Evolutionary conservation across 2,329 filamentous ascomycete species (phyloP), one percentile per base, ranked within the genome.

Genomic region (Calonectria pauciramosa): DNA sequence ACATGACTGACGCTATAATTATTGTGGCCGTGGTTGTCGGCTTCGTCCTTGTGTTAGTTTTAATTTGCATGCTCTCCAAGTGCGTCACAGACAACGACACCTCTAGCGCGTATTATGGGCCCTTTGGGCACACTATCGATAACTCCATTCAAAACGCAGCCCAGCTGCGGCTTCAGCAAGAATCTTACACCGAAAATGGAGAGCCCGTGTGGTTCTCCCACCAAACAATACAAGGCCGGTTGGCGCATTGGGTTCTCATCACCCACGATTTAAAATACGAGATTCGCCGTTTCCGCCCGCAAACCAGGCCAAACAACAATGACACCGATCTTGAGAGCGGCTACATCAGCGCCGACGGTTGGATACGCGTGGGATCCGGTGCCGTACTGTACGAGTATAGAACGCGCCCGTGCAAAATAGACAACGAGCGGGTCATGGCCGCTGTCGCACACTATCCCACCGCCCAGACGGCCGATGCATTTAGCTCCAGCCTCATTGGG

Each of bases 121-220:
- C 56, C 1, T 63, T 63, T 41, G 36, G 56, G 23, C 56, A 38
- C 14, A 30, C 34, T 6, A 14, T 63, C 5, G 32, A 60, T 6
- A 32, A 32, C 18, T 56, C 64, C 6, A 38, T 72, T 6, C 18
- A 51, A 9, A 54, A 44, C 2, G 64, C 44, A 13, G 54, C 49
- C 16, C 70, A 68, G 44, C 23, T 52, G n/a, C 70, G 70, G 4
- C 41, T 63, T 8, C 41, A 72, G 20, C 38, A 72, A 52, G 64
- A 68, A 44, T 41, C 44, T 34, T 60, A 49, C 11, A 52, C 64
- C 5, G 64, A 63, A 23, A 47, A 64, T 16, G 70, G 70, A 23
- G 70, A 60, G 23, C 44, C 41, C 2, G 52, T 72, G 18, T 72
- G 64, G 70, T 56, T 67, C n/a, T 71, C 51, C 6, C 60, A 56